Conservation (phyloP, 208 protist genomes). For the Porcisia deanei region DNA sequence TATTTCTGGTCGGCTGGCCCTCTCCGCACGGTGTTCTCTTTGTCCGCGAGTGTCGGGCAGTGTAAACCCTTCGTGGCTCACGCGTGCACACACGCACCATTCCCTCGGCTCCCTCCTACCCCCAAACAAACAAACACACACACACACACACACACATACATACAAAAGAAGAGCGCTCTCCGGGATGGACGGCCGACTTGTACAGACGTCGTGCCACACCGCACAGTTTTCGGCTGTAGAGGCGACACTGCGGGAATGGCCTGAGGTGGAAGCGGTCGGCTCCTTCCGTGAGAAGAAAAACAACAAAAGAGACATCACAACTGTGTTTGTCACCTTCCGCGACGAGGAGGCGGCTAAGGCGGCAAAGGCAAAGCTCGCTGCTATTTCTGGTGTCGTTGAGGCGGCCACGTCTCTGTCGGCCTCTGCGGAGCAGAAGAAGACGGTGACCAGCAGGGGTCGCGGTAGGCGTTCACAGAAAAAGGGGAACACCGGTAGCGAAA, state of each 20-base stretch:
- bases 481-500: slow-evolving; percentile 1
- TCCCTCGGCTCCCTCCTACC: neutral
- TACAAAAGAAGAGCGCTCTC: neutral
- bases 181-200: slow-evolving; percentile 35
- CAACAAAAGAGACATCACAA: slow-evolving; percentile 76
- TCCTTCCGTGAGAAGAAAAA: slow-evolving; percentile 81
- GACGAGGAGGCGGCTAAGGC: slow-evolving; percentile 41
- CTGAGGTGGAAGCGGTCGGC: slow-evolving; percentile 77
- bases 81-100: neutral
- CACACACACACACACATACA: neutral
- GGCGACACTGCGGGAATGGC: slow-evolving; percentile 61
- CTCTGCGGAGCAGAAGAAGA: slow-evolving; percentile 26
- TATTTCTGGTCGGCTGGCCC: neutral
- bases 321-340: slow-evolving; percentile 79
- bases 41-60: neutral
- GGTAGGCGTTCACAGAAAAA: slow-evolving; percentile 21
- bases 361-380: slow-evolving; percentile 36
- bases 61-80: neutral
- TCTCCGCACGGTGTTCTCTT: neutral
- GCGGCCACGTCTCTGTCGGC: slow-evolving; percentile 8
- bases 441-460: slow-evolving; percentile 6
- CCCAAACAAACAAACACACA: neutral
- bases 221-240: slow-evolving; percentile 72
- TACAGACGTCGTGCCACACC: slow-evolving; percentile 60
- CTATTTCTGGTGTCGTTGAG: slow-evolving; percentile 47